Percentiles rank a stretch among this genome's conserved stretches.
Conservation (phyloP, 108 stramenopile species). For the Skeletonema grethae region DNA sequence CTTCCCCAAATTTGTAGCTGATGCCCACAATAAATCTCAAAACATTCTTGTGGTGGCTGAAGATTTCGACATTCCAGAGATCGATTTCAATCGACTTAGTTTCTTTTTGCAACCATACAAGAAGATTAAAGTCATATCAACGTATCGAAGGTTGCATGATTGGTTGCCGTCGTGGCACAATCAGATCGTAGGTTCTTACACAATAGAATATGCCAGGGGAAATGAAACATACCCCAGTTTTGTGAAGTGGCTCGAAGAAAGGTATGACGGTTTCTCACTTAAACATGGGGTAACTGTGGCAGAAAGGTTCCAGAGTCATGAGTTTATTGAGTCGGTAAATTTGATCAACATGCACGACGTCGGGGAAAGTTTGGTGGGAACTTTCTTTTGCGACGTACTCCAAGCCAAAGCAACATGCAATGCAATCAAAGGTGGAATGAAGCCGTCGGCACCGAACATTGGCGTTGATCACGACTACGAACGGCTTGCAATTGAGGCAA, state of each 20-base stretch:
- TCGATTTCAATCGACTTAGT: slow-evolving; percentile 13
- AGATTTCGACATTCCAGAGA: slow-evolving; percentile 18
- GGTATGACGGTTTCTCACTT: slow-evolving; percentile 4
- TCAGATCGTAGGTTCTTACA: slow-evolving; percentile 20
- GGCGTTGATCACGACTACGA: slow-evolving; percentile 15
- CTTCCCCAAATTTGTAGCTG: slow-evolving; percentile 13
- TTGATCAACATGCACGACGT: slow-evolving; percentile 27
- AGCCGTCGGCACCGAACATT: not conserved
- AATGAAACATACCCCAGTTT: slow-evolving; percentile 24
- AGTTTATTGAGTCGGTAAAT: slow-evolving; percentile 6
- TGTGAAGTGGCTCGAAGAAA: slow-evolving; percentile 16
- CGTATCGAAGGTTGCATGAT: slow-evolving; percentile 31
- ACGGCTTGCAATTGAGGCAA: slow-evolving; percentile 10
- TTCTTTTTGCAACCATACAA: slow-evolving; percentile 22
- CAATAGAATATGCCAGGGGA: not conserved
- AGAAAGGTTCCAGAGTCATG: slow-evolving; percentile 8
- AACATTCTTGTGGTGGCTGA: slow-evolving; percentile 32
- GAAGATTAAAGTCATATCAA: slow-evolving; percentile 17
- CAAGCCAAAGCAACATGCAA: slow-evolving; percentile 11
- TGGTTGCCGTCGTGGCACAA: slow-evolving; percentile 28
- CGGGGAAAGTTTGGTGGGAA: not conserved
- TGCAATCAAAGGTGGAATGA: slow-evolving; percentile 6
- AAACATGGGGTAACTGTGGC: slow-evolving; percentile 16
- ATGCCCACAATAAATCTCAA: slow-evolving; percentile 8
- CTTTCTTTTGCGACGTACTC: slow-evolving; percentile 20